These are phyloP conservation scores for Candida jianshihensis DNA, from an alignment of 805 yeast species.

Conservation along the genomic window DNA sequence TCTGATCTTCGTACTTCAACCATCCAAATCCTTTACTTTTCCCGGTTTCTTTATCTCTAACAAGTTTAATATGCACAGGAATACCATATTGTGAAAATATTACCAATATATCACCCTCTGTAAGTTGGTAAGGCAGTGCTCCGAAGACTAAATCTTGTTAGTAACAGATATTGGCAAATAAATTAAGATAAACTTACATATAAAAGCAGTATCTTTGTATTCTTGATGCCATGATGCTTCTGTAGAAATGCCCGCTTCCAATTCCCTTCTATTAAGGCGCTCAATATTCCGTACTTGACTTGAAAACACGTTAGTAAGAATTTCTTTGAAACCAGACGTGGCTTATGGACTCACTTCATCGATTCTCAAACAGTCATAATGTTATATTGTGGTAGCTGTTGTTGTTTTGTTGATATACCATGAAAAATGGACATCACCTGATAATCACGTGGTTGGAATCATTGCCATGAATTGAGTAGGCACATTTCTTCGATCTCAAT, in stretches of 20 bases:
- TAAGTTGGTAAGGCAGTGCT: conserved; percentile 52
- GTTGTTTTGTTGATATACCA: too few species aligned
- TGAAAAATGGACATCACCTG: too few species aligned
- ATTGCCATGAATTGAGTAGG: too few species aligned
- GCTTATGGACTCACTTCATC: not conserved
- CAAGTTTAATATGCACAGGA: conserved; percentile 68
- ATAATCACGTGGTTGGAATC: too few species aligned
- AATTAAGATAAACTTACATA: conserved; percentile 30
- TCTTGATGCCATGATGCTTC: conserved; percentile 88
- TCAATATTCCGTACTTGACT: conserved; percentile 30
- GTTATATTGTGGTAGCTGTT: too few species aligned
- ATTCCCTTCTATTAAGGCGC: conserved; percentile 58
- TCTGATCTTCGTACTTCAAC: conserved; percentile 74
- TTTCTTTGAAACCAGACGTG: too few species aligned
- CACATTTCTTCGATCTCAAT: too few species aligned
- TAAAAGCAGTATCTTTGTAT: conserved; percentile 66
- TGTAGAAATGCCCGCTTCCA: conserved; percentile 49
- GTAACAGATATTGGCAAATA: not conserved
- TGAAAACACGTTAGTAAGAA: not conserved
- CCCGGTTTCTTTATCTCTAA: conserved; percentile 60
- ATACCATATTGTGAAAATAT: conserved; percentile 87
- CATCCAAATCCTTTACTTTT: conserved; percentile 72
- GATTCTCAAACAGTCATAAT: too few species aligned
- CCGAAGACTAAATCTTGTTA: conserved; percentile 44
- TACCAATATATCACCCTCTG: conserved; percentile 68